phyloP scores from a whole-genome alignment of 2,329 filamentous ascomycete species.

The Aurifilum marmelostoma region DNA sequence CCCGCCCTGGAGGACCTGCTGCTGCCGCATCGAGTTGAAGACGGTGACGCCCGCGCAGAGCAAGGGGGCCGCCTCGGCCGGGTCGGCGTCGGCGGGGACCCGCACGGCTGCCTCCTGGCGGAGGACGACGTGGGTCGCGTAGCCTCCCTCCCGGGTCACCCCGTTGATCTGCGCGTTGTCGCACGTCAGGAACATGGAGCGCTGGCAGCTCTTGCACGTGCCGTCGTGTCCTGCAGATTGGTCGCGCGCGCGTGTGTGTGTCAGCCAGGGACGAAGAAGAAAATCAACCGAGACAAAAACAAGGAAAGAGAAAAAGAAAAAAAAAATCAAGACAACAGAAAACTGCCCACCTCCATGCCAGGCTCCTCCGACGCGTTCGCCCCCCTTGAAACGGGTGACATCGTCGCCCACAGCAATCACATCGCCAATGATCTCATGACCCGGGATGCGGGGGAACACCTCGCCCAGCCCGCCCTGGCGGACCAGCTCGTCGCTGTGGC shows the following conservation, averaged over 20 bases:
- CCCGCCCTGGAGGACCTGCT: conserved; percentile 55
- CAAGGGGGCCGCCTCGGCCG: conserved; percentile 59
- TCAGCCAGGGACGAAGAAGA: conserved; percentile 7
- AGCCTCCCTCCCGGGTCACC: conserved; percentile 68
- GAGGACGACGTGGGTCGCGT: conserved; percentile 64
- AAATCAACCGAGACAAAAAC: conserved; percentile 28
- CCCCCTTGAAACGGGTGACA: conserved; percentile 62
- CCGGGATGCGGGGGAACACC: conserved; percentile 64
- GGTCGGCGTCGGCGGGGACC: conserved; percentile 56
- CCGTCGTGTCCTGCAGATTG: conserved; percentile 56
- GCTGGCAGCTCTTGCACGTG: conserved; percentile 64
- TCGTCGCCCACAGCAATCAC: conserved; percentile 62
- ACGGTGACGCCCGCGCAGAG: conserved; percentile 69
- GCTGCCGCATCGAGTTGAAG: conserved; percentile 62
- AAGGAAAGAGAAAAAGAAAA: conserved; percentile 14
- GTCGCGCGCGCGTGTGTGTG: neutral
- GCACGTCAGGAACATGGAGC: conserved; percentile 71
- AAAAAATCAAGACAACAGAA: conserved; percentile 23
- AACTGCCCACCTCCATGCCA: conserved; percentile 65
- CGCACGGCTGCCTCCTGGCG: conserved; percentile 63
- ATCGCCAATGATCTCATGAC: conserved; percentile 73
- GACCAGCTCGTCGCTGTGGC: conserved; percentile 62
- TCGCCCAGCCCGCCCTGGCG: conserved; percentile 56
- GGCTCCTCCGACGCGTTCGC: conserved; percentile 67
- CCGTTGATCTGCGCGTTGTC: conserved; percentile 66